Percentiles rank a stretch among this genome's conserved stretches.
These are phyloP conservation scores for Stephania japonica DNA, from an alignment of 164 flowering plant species.

Conservation along the genomic window DNA sequence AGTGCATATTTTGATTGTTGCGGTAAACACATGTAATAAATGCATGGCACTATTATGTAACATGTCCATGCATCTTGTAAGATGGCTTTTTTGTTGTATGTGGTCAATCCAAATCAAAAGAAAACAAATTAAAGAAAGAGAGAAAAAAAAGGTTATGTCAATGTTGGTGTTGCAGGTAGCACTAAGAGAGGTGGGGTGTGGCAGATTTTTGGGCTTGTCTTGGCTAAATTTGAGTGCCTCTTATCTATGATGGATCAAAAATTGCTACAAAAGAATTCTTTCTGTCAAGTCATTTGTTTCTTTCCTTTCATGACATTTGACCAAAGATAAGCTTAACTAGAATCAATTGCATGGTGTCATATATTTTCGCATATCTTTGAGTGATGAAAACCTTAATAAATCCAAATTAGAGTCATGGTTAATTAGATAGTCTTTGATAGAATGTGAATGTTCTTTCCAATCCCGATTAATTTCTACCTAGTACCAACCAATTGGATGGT, in stretches of 20 bases:
- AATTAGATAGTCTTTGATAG: no score
- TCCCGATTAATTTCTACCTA: no score
- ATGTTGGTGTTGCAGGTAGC: slow-evolving; percentile 3
- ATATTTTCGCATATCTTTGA: no score
- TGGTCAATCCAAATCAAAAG: neutral
- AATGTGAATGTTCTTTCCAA: no score
- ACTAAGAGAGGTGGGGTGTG: neutral
- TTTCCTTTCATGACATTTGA: neutral
- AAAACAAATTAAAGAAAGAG: neutral
- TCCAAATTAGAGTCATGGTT: no score
- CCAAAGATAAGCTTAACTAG: neutral
- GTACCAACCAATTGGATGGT: no score
- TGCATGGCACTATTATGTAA: neutral
- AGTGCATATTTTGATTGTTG: no score
- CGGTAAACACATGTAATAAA: no score
- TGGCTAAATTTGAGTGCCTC: neutral
- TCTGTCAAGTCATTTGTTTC: neutral
- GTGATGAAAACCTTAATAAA: no score
- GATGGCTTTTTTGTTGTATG: neutral
- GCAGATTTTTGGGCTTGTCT: neutral
- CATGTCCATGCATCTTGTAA: neutral
- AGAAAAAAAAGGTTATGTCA: neutral
- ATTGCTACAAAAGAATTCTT: neutral
- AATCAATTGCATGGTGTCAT: neutral
- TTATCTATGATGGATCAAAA: neutral